Evolutionary conservation across 208 protist species (phyloP), one percentile per base, ranked within the genome.

Genomic region (Leishmania amazonensis): DNA sequence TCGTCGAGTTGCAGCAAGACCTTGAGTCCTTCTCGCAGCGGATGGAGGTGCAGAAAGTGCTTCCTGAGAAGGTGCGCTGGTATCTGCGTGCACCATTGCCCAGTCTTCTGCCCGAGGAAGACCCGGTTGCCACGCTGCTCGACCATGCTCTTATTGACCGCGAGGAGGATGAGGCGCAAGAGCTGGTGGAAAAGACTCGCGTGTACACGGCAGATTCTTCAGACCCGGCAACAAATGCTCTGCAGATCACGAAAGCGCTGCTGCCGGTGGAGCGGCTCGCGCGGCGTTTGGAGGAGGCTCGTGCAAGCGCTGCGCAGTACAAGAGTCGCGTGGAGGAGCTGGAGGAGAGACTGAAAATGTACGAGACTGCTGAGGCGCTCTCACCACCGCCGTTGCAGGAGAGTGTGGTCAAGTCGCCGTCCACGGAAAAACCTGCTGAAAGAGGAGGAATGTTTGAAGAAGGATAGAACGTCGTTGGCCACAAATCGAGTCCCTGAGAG

Each of bases 61-160:
- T 84, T 38, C 80, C 84, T 3, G 80, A 79, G 24, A 83, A 84
- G 54, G 84, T 81, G 54, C 76, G 84, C 21, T 81, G 78, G 80
- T 81, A 81, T 76, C 64, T 84, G 7, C 76, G 80, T 17, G 76
- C 80, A 7, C 77, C 80, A 6, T 64, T 84, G 53, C 80, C 80
- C 6, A 75, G 57, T 9, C 72, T 84, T 9, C 57, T 79, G 62
- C 80, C 80, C 21, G 70, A 54, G 3, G 80, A 78, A 60, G 80
- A 83, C 64, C 67, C 75, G 3, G 84, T 83, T 65, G 79, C 84
- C 31, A 81, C 78, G 84, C 75, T 81, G 62, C 84, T 84, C 45
- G 84, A 87, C 58, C 78, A 84, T 45, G 84, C 79, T 28, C 78
- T 83, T 51, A 84, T 81, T 65, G 84, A 87, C 65, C 78, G 76